Conservation (phyloP, 306 rosid species). For the Astragalus membranaceus region DNA sequence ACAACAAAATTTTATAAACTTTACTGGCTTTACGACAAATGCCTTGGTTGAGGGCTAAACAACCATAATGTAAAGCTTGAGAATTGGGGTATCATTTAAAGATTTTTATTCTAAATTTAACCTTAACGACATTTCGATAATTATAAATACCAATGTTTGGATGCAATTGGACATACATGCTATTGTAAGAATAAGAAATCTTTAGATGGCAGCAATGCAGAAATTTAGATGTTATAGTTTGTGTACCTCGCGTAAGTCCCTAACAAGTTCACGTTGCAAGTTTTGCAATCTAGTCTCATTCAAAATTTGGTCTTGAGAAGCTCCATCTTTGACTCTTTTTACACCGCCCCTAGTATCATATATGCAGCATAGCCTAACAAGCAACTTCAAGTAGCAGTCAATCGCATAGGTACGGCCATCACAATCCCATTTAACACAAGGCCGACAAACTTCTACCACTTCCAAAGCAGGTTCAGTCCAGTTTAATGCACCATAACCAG, state of each 20-base stretch:
- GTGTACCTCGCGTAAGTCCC: slow-evolving; percentile 70
- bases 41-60: not conserved
- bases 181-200: slow-evolving; percentile 15
- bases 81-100: not conserved
- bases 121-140: not conserved
- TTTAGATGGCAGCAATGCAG: not conserved
- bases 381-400: slow-evolving; percentile 97
- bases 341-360: slow-evolving; percentile 97
- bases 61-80: not conserved
- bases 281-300: slow-evolving; percentile 97
- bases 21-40: not conserved
- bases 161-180: not conserved
- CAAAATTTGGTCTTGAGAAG: slow-evolving; percentile 97
- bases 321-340: slow-evolving; percentile 92
- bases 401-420: slow-evolving; percentile 95
- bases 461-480: slow-evolving; percentile 99
- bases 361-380: slow-evolving; percentile 87
- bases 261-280: slow-evolving; percentile 89
- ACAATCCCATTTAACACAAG: slow-evolving; percentile 98
- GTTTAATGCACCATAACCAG: slow-evolving; percentile 97
- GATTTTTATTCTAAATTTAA: not conserved
- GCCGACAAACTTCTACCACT: slow-evolving; percentile 98
- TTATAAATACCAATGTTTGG: not conserved
- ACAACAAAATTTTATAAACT: not conserved
- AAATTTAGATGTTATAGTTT: slow-evolving; percentile 1